These are phyloP conservation scores for Zymoseptoria ardabiliae DNA, from an alignment of 2,329 filamentous ascomycete genomes.

Conservation along the genomic window DNA sequence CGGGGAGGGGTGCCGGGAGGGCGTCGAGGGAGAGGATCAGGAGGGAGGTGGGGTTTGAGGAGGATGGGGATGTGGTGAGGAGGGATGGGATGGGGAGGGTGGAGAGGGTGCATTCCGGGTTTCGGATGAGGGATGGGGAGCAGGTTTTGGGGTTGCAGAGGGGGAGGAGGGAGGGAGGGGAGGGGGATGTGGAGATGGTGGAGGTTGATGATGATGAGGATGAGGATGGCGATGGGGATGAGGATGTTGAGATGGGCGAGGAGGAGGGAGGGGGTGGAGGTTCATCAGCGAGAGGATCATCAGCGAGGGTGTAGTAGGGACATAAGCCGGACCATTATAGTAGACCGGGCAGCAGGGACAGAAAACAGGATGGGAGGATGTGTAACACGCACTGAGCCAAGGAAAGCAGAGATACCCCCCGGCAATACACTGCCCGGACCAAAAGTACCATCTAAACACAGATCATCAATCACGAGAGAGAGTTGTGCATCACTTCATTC, in stretches of 20 bases:
- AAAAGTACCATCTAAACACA: too few species aligned
- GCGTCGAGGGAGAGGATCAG: not conserved
- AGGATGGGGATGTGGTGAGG: not conserved
- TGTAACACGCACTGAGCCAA: too few species aligned
- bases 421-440: too few species aligned
- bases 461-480: too few species aligned
- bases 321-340: too few species aligned
- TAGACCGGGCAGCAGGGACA: too few species aligned
- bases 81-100: not conserved
- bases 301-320: too few species aligned
- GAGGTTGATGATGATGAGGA: not conserved
- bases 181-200: not conserved
- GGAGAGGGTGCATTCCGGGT: not conserved
- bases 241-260: constrained; percentile 5
- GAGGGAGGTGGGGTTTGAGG: not conserved
- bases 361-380: too few species aligned
- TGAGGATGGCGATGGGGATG: not conserved
- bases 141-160: not conserved
- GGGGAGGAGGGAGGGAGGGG: not conserved
- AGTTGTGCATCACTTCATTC: too few species aligned
- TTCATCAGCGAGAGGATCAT: not conserved
- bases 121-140: not conserved
- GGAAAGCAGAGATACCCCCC: too few species aligned
- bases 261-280: not conserved
- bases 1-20: not conserved